Percentiles rank a stretch among this genome's conserved stretches.
phyloP scores from a whole-genome alignment of 768 basidiomycete species.

The Suillus tomentosus region DNA sequence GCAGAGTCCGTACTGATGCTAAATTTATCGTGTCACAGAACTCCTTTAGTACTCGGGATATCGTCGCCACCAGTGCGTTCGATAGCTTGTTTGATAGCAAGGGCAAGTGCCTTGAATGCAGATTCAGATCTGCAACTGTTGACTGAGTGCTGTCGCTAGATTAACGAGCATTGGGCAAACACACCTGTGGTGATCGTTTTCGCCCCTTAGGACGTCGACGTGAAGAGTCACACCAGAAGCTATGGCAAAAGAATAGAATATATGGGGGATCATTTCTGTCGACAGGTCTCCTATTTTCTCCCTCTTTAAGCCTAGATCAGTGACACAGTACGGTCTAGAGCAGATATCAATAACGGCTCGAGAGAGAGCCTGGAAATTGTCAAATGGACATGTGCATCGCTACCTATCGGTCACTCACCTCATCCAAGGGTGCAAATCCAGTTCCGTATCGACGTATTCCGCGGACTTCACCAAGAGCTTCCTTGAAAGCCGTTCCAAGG shows the following conservation, averaged over 20 bases:
- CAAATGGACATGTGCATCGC: constrained; percentile 3
- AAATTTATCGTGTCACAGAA: constrained; percentile 49
- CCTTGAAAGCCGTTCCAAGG: constrained; percentile 88
- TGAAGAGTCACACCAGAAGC: constrained; percentile 93
- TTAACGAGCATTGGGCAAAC: constrained; percentile 23
- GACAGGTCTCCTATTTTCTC: constrained; percentile 95
- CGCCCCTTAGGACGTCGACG: constrained; percentile 90
- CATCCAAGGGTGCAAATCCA: constrained; percentile 95
- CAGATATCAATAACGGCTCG: constrained; percentile 98
- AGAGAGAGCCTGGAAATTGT: constrained; percentile 73
- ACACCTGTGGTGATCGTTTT: constrained; percentile 97
- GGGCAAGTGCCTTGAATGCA: constrained; percentile 95
- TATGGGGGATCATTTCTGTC: constrained; percentile 97
- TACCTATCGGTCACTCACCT: constrained; percentile 53
- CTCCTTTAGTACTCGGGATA: constrained; percentile 96
- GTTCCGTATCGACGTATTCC: constrained; percentile 96
- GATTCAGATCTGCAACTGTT: constrained; percentile 75
- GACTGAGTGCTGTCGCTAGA: constrained; percentile 1
- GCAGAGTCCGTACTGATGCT: neutral
- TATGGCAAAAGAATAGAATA: constrained; percentile 98
- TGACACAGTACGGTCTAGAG: constrained; percentile 93
- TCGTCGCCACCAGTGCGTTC: constrained; percentile 86
- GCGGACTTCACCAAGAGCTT: constrained; percentile 90
- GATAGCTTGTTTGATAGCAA: constrained; percentile 95
- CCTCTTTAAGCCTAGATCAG: constrained; percentile 82